Evolutionary conservation across 805 yeast species (phyloP).

Genomic region (Yamadazyma endophytica): DNA sequence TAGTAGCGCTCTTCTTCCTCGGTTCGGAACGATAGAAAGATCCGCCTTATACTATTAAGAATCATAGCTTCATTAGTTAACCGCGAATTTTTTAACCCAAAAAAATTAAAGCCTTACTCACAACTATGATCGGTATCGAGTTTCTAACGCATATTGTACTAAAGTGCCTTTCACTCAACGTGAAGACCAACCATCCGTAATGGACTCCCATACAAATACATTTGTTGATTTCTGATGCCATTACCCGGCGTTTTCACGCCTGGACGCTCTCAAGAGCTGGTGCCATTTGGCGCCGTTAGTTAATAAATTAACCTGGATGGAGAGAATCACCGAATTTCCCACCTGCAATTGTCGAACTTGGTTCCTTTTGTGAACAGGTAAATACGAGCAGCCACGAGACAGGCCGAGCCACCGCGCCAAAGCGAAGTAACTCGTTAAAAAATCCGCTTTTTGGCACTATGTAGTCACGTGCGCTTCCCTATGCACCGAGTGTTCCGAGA

Average conservation of each 20-base stretch:
- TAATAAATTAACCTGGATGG: too few species aligned
- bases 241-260: constrained; percentile 57
- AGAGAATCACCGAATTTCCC: constrained; percentile 65
- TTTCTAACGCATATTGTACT: constrained; percentile 59
- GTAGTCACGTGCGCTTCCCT: too few species aligned
- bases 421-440: too few species aligned
- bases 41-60: constrained; percentile 70
- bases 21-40: constrained; percentile 77
- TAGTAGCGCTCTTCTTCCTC: constrained; percentile 80
- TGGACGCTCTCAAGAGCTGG: constrained; percentile 52
- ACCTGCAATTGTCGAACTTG: constrained; percentile 33
- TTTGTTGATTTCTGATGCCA: constrained; percentile 49
- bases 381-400: constrained; percentile 44
- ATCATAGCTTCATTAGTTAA: too few species aligned
- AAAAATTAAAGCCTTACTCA: constrained; percentile 34
- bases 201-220: constrained; percentile 47
- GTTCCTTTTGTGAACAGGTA: constrained; percentile 37
- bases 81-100: too few species aligned
- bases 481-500: too few species aligned
- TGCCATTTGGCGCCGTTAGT: constrained; percentile 6
- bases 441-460: too few species aligned
- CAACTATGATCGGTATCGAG: constrained; percentile 63
- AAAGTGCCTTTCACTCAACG: constrained; percentile 40
- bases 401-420: constrained; percentile 22
- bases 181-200: constrained; percentile 52